These are phyloP conservation scores for Hemileccinum rubropunctum DNA, from an alignment of 768 basidiomycete species.

Conservation along the genomic window DNA sequence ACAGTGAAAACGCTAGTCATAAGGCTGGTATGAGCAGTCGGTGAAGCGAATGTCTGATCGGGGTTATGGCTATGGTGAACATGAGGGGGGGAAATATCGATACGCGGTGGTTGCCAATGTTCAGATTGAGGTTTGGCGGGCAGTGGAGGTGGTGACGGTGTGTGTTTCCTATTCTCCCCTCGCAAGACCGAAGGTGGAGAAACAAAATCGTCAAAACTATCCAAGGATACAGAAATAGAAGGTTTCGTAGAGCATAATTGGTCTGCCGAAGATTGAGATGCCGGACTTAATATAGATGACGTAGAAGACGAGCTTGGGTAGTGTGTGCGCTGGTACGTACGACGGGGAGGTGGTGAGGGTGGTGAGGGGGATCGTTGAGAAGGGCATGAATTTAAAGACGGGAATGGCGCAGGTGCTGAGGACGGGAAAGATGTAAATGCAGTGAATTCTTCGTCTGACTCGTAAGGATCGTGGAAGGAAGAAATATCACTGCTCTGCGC, in stretches of 20 bases:
- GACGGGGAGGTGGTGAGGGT: conserved; percentile 29
- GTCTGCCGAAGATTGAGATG: conserved; percentile 22
- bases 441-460: conserved; percentile 50
- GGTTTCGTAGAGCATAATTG: conserved; percentile 18
- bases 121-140: conserved; percentile 32
- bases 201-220: conserved; percentile 50
- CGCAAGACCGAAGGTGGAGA: conserved; percentile 24
- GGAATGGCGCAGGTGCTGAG: conserved; percentile 5
- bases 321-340: conserved; percentile 23
- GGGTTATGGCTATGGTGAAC: conserved; percentile 18
- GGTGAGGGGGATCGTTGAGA: conserved; percentile 22
- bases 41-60: conserved; percentile 13
- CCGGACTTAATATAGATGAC: conserved; percentile 25
- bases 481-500: background rate
- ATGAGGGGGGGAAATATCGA: conserved; percentile 15
- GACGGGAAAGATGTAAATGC: conserved; percentile 42
- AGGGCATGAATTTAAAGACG: conserved; percentile 4
- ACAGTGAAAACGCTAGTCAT: conserved; percentile 7
- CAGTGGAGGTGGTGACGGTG: conserved; percentile 47
- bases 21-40: conserved; percentile 14
- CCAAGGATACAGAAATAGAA: conserved; percentile 32
- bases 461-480: conserved; percentile 20
- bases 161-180: conserved; percentile 26
- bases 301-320: conserved; percentile 22
- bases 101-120: conserved; percentile 1